phyloP scores from a whole-genome alignment of 2,329 filamentous ascomycete genomes.

The Fusarium dimerum region DNA sequence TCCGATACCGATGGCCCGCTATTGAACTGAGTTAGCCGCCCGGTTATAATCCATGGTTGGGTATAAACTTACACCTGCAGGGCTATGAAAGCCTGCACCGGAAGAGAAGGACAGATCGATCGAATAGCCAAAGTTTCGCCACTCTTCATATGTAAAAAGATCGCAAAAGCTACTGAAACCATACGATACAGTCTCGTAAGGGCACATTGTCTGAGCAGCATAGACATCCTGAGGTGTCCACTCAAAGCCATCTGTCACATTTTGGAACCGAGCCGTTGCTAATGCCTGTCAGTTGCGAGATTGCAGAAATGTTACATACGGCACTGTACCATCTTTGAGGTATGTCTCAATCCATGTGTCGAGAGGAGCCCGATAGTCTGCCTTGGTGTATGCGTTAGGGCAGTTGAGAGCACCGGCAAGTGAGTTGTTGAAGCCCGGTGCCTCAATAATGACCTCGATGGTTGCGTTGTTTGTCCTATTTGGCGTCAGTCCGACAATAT shows the following conservation, averaged over 20 bases:
- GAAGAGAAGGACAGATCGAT: slow-evolving; percentile 68
- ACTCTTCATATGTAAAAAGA: slow-evolving; percentile 75
- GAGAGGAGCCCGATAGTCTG: slow-evolving; percentile 54
- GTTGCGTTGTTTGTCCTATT: slow-evolving; percentile 66
- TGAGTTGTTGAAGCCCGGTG: slow-evolving; percentile 66
- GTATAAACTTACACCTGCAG: slow-evolving; percentile 53
- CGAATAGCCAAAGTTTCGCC: slow-evolving; percentile 71
- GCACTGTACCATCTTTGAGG: slow-evolving; percentile 53
- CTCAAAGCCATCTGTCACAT: slow-evolving; percentile 56
- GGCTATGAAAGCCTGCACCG: slow-evolving; percentile 62
- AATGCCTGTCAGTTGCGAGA: slow-evolving; percentile 1
- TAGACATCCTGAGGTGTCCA: slow-evolving; percentile 67
- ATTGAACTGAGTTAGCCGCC: background rate
- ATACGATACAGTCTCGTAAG: slow-evolving; percentile 76
- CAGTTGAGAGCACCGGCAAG: slow-evolving; percentile 69
- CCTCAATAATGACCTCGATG: slow-evolving; percentile 71
- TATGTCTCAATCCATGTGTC: slow-evolving; percentile 65
- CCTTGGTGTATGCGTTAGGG: slow-evolving; percentile 57
- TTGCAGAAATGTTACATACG: slow-evolving; percentile 1
- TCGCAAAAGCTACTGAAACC: slow-evolving; percentile 75
- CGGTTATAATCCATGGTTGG: background rate
- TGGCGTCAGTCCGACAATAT: slow-evolving; percentile 2
- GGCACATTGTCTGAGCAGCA: slow-evolving; percentile 70
- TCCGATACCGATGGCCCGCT: slow-evolving; percentile 71
- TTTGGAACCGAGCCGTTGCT: slow-evolving; percentile 61